Conservation (phyloP, 257 asterid species). For the Primulina tabacum region DNA sequence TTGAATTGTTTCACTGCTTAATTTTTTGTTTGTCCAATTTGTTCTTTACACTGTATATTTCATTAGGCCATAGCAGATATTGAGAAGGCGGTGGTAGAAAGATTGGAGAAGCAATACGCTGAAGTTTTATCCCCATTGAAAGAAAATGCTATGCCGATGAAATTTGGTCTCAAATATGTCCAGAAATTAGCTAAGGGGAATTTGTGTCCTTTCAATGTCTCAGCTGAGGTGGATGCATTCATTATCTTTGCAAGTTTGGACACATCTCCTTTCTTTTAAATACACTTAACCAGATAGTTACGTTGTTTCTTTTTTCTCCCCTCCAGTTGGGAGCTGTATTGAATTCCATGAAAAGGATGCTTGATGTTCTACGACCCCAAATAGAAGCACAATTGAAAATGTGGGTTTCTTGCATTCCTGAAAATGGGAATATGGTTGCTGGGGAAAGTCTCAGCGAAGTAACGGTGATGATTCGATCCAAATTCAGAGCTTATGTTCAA, state of each 20-base stretch:
- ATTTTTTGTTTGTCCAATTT: not conserved
- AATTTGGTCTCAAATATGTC: slow-evolving; percentile 80
- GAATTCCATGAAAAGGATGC: slow-evolving; percentile 87
- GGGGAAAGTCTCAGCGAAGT: slow-evolving; percentile 91
- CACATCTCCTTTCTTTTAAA: not conserved
- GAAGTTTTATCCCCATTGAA: slow-evolving; percentile 79
- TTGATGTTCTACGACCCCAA: slow-evolving; percentile 65
- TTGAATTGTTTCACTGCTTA: not conserved
- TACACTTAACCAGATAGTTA: not conserved
- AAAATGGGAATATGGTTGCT: slow-evolving; percentile 47
- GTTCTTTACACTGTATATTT: slow-evolving; percentile 9
- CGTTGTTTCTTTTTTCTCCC: slow-evolving; percentile 5
- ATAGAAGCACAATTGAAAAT: slow-evolving; percentile 65
- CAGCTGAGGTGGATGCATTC: slow-evolving; percentile 51
- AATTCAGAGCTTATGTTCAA: slow-evolving; percentile 78
- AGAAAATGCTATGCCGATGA: slow-evolving; percentile 73
- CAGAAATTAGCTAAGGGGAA: slow-evolving; percentile 78
- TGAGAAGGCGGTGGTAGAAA: slow-evolving; percentile 77
- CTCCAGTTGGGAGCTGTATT: slow-evolving; percentile 74
- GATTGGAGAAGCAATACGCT: slow-evolving; percentile 80
- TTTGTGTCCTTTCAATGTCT: slow-evolving; percentile 39
- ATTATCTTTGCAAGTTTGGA: not conserved
- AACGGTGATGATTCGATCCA: slow-evolving; percentile 79
- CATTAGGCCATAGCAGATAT: slow-evolving; percentile 81
- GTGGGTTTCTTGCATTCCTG: slow-evolving; percentile 87